Base-by-base conservation (phyloP, 2,329 filamentous ascomycete species). In the Venturia asperata region DNA sequence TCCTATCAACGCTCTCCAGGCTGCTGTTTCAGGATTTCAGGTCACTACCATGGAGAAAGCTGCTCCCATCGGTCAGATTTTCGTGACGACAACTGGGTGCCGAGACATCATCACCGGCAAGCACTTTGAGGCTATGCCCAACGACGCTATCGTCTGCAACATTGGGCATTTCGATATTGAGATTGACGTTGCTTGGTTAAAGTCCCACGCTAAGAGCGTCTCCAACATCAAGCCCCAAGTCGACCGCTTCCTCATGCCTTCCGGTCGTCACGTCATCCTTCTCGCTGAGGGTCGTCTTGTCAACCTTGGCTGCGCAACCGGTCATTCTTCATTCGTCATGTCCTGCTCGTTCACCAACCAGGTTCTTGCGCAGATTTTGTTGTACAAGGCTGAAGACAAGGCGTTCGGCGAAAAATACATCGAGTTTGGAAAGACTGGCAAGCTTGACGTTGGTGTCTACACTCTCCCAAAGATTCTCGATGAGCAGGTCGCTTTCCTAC, bases 341-440 rank as follows among this genome's bases (percentile, higher is more conserved):
- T 97, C 92, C 74, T 99, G 94, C 89, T 97, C 93, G 70, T 99
- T 99, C 89, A 96, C 92, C 86, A 99, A 99, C 89, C 94, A 99
- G 86, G 94, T 97, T 74, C 91, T 99, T 78, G 94, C 94, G 72
- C 94, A 99, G 85, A 97, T 99, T 83, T 89, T 96, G 84, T 84
- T 99, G 75, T 99, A 81, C 90, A 97, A 97, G 89, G 88, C 87
- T 74, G 84, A 88, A 74, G 92, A 97, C 77, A 85, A 85, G 77
- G 88, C 83, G 66, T 99, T 96, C 79, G 86, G 88, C 80, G 83
- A 90, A 82, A 97, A 97, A 86, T 96, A 97, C 83, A 82, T 92
- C 74, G 94, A 97, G 82, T 99, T 96, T 78, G 91, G 90, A 82
- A 91, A 92, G 85, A 86, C 85, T 70, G 91, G 90, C 80, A 92